phyloP scores from a whole-genome alignment of 768 basidiomycete genomes.

The Leccinum ochraceum region DNA sequence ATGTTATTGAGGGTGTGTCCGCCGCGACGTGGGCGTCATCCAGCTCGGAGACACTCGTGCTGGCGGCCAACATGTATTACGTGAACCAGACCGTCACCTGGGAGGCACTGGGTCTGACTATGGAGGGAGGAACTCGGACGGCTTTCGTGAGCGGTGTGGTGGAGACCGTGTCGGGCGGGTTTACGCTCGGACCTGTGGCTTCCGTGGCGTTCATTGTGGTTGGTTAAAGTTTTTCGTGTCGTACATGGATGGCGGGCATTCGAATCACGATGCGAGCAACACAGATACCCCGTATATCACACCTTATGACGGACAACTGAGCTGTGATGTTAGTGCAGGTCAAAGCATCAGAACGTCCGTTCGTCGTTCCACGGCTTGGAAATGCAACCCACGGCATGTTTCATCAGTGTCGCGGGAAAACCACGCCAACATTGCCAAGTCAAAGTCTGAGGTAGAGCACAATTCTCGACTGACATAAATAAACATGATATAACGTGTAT shows the following conservation, averaged over 20 bases:
- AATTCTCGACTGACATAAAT: too few species aligned
- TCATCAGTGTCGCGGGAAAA: too few species aligned
- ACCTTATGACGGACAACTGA: too few species aligned
- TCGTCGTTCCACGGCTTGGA: too few species aligned
- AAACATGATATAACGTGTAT: too few species aligned
- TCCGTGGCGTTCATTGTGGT: slow-evolving; percentile 23
- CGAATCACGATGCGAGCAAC: too few species aligned
- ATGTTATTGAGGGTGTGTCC: slow-evolving; percentile 44
- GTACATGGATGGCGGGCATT: background rate
- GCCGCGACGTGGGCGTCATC: slow-evolving; percentile 49
- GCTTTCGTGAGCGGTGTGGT: slow-evolving; percentile 21
- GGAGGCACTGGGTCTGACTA: slow-evolving; percentile 28
- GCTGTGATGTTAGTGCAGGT: too few species aligned
- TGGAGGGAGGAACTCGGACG: background rate
- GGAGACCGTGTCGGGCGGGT: slow-evolving; percentile 4
- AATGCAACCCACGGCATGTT: too few species aligned
- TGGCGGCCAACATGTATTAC: slow-evolving; percentile 55
- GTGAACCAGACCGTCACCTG: slow-evolving; percentile 36
- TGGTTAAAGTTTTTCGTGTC: background rate
- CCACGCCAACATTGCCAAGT: too few species aligned
- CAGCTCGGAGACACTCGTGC: slow-evolving; percentile 42
- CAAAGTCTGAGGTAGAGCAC: too few species aligned
- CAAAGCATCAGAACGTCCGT: too few species aligned
- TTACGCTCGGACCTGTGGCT: slow-evolving; percentile 27
- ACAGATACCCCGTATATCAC: too few species aligned